Evolutionary conservation across 768 basidiomycete genomes (phyloP), one percentile per base, ranked within the genome.

Genomic region (Tulasnella sp.): DNA sequence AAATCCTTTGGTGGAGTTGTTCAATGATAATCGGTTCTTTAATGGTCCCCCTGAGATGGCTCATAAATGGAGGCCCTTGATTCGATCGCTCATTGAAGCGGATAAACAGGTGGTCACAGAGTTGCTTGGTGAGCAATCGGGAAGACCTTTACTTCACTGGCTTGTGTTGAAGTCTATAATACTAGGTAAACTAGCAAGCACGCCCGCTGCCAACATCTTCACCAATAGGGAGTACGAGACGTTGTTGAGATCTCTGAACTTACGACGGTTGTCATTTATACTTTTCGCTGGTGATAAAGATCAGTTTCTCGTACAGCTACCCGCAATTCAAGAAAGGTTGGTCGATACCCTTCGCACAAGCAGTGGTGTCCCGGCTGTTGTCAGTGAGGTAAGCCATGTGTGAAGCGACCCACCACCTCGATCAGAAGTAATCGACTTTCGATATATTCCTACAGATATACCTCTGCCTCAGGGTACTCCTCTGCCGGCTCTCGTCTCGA

Each of bases 171-270:
- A 25, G 44, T 10, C 24, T 37, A 7, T 48, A 31, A 19, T 24
- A 51, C 12, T 10, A 54, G 67, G 66, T 52, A 58, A 61, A 24
- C 77, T 93, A 46, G 79, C 85, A 1, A 79, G 85, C 2, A 78
- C 81, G 0, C 83, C 95, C 1, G 93, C 92, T 0, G 81, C 89
- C 16, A 98, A 95, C 60, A 95, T 99, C 48, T 99, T 99, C 65
- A 83, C 89, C 27, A 98, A 90, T 61, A 72, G 84, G 40, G 95
- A 98, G 62, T 86, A 90, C 49, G 95, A 99, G 66, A 92, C 85
- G 76, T 67, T 89, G 0, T 67, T 83, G 24, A 78, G 89, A 22
- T 89, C 90, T 2, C 68, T 91, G 46, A 91, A 86, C 60, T 70
- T 99, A 16, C 78, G 95, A 35, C 73, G 93, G 28, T 68, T 98